These are phyloP conservation scores for Arxiozyma slooffiae DNA, from an alignment of 1,139 yeast genomes.

Conservation along the genomic window DNA sequence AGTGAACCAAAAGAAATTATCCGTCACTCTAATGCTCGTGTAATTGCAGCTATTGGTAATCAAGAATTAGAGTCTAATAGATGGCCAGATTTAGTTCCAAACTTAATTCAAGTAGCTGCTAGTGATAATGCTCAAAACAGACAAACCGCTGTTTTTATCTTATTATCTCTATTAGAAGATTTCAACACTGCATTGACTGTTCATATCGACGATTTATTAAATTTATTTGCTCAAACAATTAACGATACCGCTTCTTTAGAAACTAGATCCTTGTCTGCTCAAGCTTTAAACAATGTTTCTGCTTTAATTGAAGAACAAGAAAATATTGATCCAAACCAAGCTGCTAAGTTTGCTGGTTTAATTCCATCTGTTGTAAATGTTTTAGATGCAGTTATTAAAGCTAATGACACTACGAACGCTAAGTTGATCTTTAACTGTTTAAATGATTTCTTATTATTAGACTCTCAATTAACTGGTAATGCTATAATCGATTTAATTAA, in stretches of 20 bases:
- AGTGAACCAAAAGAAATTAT: slow-evolving; percentile 55
- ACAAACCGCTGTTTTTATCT: slow-evolving; percentile 76
- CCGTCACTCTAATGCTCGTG: slow-evolving; percentile 84
- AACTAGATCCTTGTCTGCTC: slow-evolving; percentile 73
- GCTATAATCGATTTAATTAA: slow-evolving; percentile 59
- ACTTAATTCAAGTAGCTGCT: slow-evolving; percentile 61
- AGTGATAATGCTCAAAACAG: slow-evolving; percentile 52
- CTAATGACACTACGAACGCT: slow-evolving; percentile 63
- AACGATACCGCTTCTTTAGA: slow-evolving; percentile 57
- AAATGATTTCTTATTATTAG: slow-evolving; percentile 68
- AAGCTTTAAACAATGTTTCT: slow-evolving; percentile 71
- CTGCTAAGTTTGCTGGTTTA: slow-evolving; percentile 52
- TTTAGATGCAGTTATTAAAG: slow-evolving; percentile 60
- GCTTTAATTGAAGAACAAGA: slow-evolving; percentile 53
- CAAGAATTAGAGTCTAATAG: slow-evolving; percentile 53
- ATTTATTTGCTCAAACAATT: slow-evolving; percentile 59
- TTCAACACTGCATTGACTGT: slow-evolving; percentile 54
- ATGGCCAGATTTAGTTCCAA: slow-evolving; percentile 75
- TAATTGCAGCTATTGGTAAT: slow-evolving; percentile 77
- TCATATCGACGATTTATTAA: slow-evolving; percentile 58
- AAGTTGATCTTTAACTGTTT: slow-evolving; percentile 76
- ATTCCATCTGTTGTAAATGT: slow-evolving; percentile 79
- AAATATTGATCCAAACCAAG: slow-evolving; percentile 39
- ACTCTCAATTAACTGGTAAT: slow-evolving; percentile 71
- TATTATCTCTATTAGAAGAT: slow-evolving; percentile 69